Percentiles rank a stretch among this genome's conserved stretches.
Conservation (phyloP, 2,329 filamentous ascomycete species). For the Botrytis galanthina region DNA sequence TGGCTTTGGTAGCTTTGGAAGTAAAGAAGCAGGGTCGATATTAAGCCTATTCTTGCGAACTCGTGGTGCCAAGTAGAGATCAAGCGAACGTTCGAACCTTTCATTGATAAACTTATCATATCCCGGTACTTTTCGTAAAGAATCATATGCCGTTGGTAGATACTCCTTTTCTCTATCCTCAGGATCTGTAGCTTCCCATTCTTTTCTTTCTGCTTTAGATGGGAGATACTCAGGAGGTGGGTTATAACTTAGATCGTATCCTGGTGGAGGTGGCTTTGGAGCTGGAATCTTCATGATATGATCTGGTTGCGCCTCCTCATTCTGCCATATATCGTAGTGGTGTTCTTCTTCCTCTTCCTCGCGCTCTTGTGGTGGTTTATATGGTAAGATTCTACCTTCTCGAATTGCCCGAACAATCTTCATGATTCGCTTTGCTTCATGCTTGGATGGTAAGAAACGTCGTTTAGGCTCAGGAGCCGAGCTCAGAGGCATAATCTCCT, state of each 20-base stretch:
- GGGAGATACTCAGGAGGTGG: constrained; percentile 93
- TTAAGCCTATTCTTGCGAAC: constrained; percentile 92
- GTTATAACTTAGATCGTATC: constrained; percentile 95
- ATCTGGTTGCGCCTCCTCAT: constrained; percentile 77
- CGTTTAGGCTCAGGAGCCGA: constrained; percentile 94
- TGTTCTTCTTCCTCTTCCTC: constrained; percentile 71
- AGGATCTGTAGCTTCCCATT: constrained; percentile 82
- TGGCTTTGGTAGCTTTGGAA: constrained; percentile 89
- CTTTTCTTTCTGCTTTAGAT: constrained; percentile 75
- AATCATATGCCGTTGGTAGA: constrained; percentile 75
- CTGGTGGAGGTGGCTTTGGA: constrained; percentile 87
- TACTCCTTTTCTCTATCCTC: constrained; percentile 92
- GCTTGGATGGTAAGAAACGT: constrained; percentile 92
- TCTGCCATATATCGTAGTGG: constrained; percentile 85
- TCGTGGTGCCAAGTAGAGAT: constrained; percentile 90
- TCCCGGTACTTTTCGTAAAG: constrained; percentile 86
- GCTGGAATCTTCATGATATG: constrained; percentile 94
- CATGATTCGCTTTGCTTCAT: constrained; percentile 94
- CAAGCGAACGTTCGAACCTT: constrained; percentile 90
- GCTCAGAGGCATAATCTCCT: constrained; percentile 92
- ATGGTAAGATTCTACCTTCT: constrained; percentile 90
- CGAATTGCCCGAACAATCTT: constrained; percentile 95
- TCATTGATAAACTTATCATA: constrained; percentile 92
- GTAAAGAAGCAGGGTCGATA: constrained; percentile 88
- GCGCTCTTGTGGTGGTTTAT: constrained; percentile 71